phyloP scores from a whole-genome alignment of 2,329 filamentous ascomycete species.

The Phyllosticta citribraziliensis region DNA sequence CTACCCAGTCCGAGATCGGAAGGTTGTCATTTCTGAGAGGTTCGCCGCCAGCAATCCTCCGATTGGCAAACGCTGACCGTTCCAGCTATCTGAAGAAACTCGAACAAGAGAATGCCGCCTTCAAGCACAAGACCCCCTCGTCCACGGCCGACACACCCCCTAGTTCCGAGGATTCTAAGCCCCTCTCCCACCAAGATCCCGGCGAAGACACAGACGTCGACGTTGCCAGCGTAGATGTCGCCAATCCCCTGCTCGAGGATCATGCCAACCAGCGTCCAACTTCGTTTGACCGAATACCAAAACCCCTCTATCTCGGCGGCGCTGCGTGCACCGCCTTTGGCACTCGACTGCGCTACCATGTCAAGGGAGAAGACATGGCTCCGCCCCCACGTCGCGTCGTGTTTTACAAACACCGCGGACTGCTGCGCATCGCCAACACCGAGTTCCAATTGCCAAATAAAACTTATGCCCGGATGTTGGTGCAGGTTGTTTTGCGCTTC shows the following conservation, averaged over 20 bases:
- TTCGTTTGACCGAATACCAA: constrained; percentile 5
- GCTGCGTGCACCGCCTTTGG: constrained; percentile 18
- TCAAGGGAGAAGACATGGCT: constrained; percentile 16
- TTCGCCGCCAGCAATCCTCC: neutral
- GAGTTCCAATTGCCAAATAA: constrained; percentile 16
- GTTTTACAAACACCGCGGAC: constrained; percentile 9
- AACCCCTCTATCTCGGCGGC: constrained; percentile 16
- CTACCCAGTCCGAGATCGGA: constrained; percentile 16
- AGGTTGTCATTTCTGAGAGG: constrained; percentile 17
- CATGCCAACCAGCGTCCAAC: constrained; percentile 12
- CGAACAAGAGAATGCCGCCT: constrained; percentile 14
- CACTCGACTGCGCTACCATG: constrained; percentile 14
- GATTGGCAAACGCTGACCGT: neutral
- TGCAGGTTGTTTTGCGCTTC: constrained; percentile 17
- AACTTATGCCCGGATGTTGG: constrained; percentile 16
- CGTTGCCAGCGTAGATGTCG: constrained; percentile 12
- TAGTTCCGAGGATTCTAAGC: constrained; percentile 1
- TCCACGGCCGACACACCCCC: neutral
- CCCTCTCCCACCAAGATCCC: neutral
- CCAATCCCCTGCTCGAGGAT: constrained; percentile 17
- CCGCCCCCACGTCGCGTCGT: constrained; percentile 13
- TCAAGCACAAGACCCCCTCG: constrained; percentile 9
- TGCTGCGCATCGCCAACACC: constrained; percentile 9
- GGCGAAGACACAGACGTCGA: constrained; percentile 4
- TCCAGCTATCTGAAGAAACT: constrained; percentile 15